These are phyloP conservation scores for Marasmius tenuissimus DNA, from an alignment of 1,284 basidiomycete genomes.

Conservation along the genomic window DNA sequence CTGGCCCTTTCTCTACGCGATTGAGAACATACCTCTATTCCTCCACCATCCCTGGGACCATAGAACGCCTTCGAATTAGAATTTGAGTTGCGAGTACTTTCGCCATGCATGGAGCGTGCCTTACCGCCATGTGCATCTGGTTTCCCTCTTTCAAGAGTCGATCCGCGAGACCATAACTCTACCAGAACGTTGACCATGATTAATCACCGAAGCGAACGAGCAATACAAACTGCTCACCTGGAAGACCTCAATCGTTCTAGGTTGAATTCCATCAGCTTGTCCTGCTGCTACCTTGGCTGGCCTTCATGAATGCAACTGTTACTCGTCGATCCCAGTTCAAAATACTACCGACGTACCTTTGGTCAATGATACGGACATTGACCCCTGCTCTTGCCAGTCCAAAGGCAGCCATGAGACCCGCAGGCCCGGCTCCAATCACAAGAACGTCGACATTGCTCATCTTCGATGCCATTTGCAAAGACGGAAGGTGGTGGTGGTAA, in stretches of 20 bases:
- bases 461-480: conserved; percentile 14
- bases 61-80: conserved; percentile 62
- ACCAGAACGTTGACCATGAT: neutral
- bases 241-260: conserved; percentile 75
- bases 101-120: conserved; percentile 18
- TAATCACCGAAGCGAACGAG: neutral
- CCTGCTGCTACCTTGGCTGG: conserved; percentile 60
- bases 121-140: conserved; percentile 66
- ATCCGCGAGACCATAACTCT: conserved; percentile 77
- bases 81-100: neutral
- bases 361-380: conserved; percentile 65
- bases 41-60: conserved; percentile 58
- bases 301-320: conserved; percentile 31
- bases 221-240: conserved; percentile 41
- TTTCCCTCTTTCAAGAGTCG: conserved; percentile 63
- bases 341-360: conserved; percentile 42
- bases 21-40: conserved; percentile 48
- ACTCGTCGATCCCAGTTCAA: neutral
- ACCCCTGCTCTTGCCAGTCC: conserved; percentile 61
- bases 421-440: conserved; percentile 57
- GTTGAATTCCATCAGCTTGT: conserved; percentile 80
- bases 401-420: conserved; percentile 64
- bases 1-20: neutral
- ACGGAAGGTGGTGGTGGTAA: neutral
- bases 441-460: conserved; percentile 53